Evolutionary conservation across 1,284 basidiomycete genomes (phyloP).

Genomic region (Irpex sp.): DNA sequence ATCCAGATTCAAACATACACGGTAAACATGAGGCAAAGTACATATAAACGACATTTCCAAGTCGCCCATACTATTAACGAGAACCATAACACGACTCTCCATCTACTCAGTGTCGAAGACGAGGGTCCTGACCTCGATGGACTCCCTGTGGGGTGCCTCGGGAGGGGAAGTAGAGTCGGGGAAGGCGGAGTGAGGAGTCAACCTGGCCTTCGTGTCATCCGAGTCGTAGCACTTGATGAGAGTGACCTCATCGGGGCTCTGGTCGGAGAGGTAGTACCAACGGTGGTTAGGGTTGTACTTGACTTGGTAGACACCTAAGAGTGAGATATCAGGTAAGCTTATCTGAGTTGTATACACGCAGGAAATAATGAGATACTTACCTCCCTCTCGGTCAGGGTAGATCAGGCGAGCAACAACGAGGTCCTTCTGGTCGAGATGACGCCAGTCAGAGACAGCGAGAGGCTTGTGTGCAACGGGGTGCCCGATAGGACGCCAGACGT

Average conservation of each 20-base stretch:
- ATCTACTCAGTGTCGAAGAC: constrained; percentile 29
- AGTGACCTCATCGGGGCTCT: constrained; percentile 42
- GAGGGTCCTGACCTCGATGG: constrained; percentile 37
- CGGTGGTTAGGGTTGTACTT: constrained; percentile 33
- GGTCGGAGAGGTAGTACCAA: constrained; percentile 43
- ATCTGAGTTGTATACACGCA: not conserved
- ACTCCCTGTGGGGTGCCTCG: constrained; percentile 36
- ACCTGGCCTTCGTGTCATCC: constrained; percentile 30
- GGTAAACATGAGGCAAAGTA: not conserved
- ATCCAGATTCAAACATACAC: not conserved
- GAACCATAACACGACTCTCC: too few relatives aligned
- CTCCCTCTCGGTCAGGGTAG: constrained; percentile 47
- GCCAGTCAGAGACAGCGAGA: constrained; percentile 51
- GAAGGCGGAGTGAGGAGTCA: constrained; percentile 46
- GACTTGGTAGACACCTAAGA: constrained; percentile 26
- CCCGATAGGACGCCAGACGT: constrained; percentile 59
- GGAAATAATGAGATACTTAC: constrained; percentile 28
- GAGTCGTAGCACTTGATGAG: constrained; percentile 47
- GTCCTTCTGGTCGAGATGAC: constrained; percentile 44
- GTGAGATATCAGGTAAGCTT: not conserved
- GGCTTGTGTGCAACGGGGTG: constrained; percentile 49
- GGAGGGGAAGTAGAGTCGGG: constrained; percentile 31
- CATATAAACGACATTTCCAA: too few relatives aligned
- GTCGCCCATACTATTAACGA: too few relatives aligned
- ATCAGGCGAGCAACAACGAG: constrained; percentile 41